A percentile compares a stretch with the other conserved stretches of the same genome.
Evolutionary conservation across 2,329 filamentous ascomycete genomes (phyloP).

Genomic region (Venturia asperata): DNA sequence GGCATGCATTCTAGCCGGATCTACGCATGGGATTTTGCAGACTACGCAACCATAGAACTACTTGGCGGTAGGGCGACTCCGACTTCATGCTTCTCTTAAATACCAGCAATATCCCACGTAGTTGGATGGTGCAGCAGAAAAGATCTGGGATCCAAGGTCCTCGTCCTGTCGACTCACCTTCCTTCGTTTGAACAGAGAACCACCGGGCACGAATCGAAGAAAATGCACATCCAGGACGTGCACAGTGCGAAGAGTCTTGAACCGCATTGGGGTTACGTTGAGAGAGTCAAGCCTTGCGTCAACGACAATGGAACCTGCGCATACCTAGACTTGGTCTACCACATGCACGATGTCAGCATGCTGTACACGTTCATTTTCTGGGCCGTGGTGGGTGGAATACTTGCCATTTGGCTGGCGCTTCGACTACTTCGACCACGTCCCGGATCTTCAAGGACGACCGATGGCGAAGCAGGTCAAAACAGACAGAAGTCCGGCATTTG

Average conservation of each 20-base stretch:
- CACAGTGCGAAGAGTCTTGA: constrained; percentile 7
- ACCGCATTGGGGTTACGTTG: constrained; percentile 14
- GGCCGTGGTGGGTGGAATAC: constrained; percentile 45
- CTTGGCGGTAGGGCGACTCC: not conserved
- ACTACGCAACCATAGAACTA: not conserved
- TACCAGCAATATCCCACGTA: not conserved
- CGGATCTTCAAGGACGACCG: constrained; percentile 20
- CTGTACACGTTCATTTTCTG: constrained; percentile 52
- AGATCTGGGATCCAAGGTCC: not conserved
- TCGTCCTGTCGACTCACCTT: not conserved
- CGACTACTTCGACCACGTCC: constrained; percentile 28
- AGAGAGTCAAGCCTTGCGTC: constrained; percentile 43
- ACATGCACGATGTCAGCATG: constrained; percentile 48
- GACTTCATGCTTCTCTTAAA: not conserved
- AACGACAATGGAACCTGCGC: constrained; percentile 52
- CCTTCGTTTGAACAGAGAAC: not conserved
- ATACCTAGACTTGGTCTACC: constrained; percentile 52
- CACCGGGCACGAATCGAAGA: not conserved
- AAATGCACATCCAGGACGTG: constrained; percentile 8
- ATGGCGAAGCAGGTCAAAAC: constrained; percentile 24
- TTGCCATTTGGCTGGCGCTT: constrained; percentile 39
- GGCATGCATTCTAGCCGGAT: not conserved
- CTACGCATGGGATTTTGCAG: not conserved
- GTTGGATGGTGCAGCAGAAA: not conserved
- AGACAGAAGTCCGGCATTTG: constrained; percentile 25